Evolutionary conservation across 73 alveolate species (phyloP), one percentile per base, ranked within the genome.

Genomic region (Paramecium tetraurelia): DNA sequence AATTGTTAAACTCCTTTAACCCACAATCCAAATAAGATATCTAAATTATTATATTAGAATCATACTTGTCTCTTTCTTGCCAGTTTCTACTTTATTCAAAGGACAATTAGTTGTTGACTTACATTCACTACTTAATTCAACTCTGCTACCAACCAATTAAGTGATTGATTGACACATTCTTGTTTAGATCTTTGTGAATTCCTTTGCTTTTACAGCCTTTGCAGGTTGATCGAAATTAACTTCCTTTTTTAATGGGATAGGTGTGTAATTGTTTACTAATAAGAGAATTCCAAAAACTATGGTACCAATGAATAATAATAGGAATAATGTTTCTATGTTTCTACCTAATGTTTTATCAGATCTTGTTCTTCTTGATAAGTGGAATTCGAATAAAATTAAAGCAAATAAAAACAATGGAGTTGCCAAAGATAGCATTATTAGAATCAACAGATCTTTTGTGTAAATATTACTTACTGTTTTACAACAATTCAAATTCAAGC

Each of bases 11-110:
- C 27, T 2, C 90, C 90, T 21, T 80, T 48, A 10, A 40, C 77
- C 90, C 90, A 80, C 18, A 80, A 27, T 46, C 76, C 90, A 24
- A 80, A 46, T 80, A 80, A 44, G 8, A 80, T 35, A 44, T 80
- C 70, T 80, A 31, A 44, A 41, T 41, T 2, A 35, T 20, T 43
- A 38, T 3, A 18, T 4, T 0, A 1, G 0, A 12, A 16, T 53
- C 0, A 53, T 53, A 80, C 72, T 24, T 80, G 70, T 75, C 40
- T 75, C 87, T 22, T 38, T 38, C 18, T 75, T 38, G 16, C 59
- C 87, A 5, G 87, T 75, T 24, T 35, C 75, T 24, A 31, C 48
- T 29, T 80, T 44, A 77, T 77, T 77, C 44, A 77, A 21, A 35
- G 89, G 89, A 44, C 89, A 77, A 41, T 41, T 41, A 11, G 36